phyloP scores from a whole-genome alignment of 345 rosid species.

The Eucalyptus tenuipes region DNA sequence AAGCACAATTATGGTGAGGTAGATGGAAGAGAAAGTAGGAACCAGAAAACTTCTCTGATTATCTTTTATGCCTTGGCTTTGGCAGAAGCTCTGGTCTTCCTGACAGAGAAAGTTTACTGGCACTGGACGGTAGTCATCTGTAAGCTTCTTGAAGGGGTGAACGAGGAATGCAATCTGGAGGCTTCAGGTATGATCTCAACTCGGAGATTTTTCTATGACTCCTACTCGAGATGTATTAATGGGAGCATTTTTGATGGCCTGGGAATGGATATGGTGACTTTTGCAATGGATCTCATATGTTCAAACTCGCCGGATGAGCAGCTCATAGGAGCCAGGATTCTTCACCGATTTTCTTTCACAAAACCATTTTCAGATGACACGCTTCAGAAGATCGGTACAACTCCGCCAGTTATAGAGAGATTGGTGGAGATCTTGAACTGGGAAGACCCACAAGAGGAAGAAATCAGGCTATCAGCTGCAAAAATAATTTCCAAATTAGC shows the following conservation, averaged over 20 bases:
- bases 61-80: background rate
- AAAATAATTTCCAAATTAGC: slow-evolving; percentile 56
- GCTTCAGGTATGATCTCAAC: slow-evolving; percentile 22
- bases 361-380: slow-evolving; percentile 48
- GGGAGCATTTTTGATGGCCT: slow-evolving; percentile 77
- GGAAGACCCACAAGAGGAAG: slow-evolving; percentile 71
- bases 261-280: slow-evolving; percentile 68
- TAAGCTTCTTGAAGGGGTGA: background rate
- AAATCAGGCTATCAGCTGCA: slow-evolving; percentile 56
- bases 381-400: slow-evolving; percentile 63
- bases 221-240: slow-evolving; percentile 61
- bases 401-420: slow-evolving; percentile 44
- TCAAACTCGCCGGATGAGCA: slow-evolving; percentile 69
- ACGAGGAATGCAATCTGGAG: background rate
- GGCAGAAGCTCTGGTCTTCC: background rate
- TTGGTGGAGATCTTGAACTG: slow-evolving; percentile 75
- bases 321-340: slow-evolving; percentile 55
- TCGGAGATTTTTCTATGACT: slow-evolving; percentile 68
- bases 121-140: slow-evolving; percentile 12
- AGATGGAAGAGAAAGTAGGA: slow-evolving; percentile 39
- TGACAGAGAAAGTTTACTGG: background rate
- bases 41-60: slow-evolving; percentile 33
- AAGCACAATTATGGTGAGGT: slow-evolving; percentile 57
- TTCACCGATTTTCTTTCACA: slow-evolving; percentile 32
- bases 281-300: slow-evolving; percentile 58